Conservation (phyloP, 2,329 filamentous ascomycete species). For the Sclerotiophoma versabilis region DNA sequence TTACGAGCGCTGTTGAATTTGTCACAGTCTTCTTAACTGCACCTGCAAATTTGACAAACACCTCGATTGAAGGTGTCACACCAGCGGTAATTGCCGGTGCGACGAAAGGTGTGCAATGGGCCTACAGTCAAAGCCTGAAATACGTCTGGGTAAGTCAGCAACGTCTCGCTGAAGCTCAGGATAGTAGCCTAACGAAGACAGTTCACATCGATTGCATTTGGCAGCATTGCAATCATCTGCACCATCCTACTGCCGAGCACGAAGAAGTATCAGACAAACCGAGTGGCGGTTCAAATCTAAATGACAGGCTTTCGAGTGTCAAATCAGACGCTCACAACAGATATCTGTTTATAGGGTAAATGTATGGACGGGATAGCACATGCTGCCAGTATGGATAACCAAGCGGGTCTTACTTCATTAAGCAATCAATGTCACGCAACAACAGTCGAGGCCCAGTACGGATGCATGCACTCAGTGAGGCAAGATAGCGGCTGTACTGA, state of each 20-base stretch:
- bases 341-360: not conserved
- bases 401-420: not conserved
- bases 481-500: not conserved
- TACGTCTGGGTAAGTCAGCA: slow-evolving; percentile 32
- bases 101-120: slow-evolving; percentile 38
- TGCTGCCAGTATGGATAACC: not conserved
- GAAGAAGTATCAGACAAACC: slow-evolving; percentile 44
- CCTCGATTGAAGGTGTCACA: slow-evolving; percentile 36
- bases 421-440: not conserved
- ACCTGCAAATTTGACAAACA: slow-evolving; percentile 24
- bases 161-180: not conserved
- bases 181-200: not conserved
- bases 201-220: slow-evolving; percentile 43
- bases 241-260: slow-evolving; percentile 41
- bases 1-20: slow-evolving; percentile 45
- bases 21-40: slow-evolving; percentile 41
- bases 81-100: slow-evolving; percentile 35
- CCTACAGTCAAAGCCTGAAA: slow-evolving; percentile 40
- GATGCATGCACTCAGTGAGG: not conserved
- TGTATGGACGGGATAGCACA: not conserved
- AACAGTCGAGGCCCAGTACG: not conserved
- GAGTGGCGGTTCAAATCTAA: slow-evolving; percentile 40
- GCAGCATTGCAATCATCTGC: slow-evolving; percentile 38
- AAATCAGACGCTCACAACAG: not conserved
- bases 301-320: no score